phyloP scores from a whole-genome alignment of 768 basidiomycete species.

The Boletus tomentosulus region DNA sequence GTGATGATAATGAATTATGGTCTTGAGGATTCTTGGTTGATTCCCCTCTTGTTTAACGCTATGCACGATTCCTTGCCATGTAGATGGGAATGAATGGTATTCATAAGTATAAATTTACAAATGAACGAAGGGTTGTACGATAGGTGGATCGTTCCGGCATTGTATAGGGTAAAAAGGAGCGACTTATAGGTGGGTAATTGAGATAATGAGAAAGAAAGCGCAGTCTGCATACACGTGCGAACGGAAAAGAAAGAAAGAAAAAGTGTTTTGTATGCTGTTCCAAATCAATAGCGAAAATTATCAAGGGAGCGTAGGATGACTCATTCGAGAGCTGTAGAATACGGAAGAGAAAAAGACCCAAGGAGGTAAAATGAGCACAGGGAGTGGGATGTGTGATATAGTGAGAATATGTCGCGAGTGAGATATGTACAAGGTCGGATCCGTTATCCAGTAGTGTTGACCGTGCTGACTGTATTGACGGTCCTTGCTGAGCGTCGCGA shows the following conservation, averaged over 20 bases:
- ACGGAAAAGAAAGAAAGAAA: slow-evolving; percentile 15
- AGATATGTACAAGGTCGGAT: neutral
- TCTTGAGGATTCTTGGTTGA: neutral
- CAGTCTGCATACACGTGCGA: slow-evolving; percentile 29
- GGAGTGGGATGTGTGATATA: neutral
- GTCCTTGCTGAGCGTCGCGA: slow-evolving; percentile 55
- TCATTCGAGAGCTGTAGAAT: slow-evolving; percentile 18
- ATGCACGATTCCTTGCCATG: neutral
- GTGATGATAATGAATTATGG: slow-evolving; percentile 3
- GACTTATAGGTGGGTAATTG: slow-evolving; percentile 2
- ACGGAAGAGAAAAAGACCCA: neutral
- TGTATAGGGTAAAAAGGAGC: slow-evolving; percentile 12
- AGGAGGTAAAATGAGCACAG: slow-evolving; percentile 7
- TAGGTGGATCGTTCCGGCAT: slow-evolving; percentile 20
- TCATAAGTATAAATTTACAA: slow-evolving; percentile 15
- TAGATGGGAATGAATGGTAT: slow-evolving; percentile 14
- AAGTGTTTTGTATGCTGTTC: slow-evolving; percentile 9
- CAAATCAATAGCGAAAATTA: slow-evolving; percentile 28
- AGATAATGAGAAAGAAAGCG: slow-evolving; percentile 7
- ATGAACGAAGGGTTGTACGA: slow-evolving; percentile 20
- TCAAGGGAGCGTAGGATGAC: slow-evolving; percentile 30
- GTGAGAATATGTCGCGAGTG: neutral
- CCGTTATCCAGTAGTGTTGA: slow-evolving; percentile 18
- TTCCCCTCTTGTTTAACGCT: neutral
- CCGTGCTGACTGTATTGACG: slow-evolving; percentile 25